Percentiles rank a stretch among this genome's conserved stretches.
phyloP scores from a whole-genome alignment of 164 flowering plant species.

The Nymphaea colorata region DNA sequence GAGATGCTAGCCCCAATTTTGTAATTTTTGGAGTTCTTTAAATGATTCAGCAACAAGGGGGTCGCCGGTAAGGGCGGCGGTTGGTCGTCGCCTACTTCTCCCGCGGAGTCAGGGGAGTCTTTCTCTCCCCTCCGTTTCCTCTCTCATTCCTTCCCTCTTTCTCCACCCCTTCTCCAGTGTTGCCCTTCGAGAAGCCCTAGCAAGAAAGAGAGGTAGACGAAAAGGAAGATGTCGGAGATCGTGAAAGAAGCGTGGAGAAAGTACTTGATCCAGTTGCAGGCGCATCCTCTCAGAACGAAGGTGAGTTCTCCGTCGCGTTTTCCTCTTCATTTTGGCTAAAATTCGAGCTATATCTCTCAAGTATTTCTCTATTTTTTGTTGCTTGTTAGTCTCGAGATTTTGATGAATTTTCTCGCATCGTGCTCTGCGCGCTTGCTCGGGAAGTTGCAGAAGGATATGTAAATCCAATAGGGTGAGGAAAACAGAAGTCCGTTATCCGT shows the following conservation, averaged over 20 bases:
- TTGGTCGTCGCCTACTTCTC: background rate
- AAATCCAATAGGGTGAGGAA: no score
- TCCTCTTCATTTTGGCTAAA: background rate
- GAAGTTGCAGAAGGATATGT: no score
- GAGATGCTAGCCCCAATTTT: background rate
- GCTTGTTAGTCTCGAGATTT: no score
- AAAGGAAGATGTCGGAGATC: constrained; percentile 36
- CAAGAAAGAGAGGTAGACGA: background rate
- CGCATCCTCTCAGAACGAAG: constrained; percentile 72
- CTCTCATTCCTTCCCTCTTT: background rate
- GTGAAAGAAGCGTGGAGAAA: constrained; percentile 43
- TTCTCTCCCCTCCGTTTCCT: background rate
- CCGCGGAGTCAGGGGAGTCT: background rate
- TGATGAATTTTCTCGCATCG: no score
- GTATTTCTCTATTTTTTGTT: no score
- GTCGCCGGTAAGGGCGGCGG: background rate
- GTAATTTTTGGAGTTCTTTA: background rate
- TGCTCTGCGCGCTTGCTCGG: no score
- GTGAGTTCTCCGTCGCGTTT: constrained; percentile 13
- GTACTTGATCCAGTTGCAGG: constrained; percentile 49
- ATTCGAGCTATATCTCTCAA: no score
- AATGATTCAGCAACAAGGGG: background rate
- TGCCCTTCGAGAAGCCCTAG: background rate
- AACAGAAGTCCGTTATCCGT: no score
- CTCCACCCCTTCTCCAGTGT: background rate